phyloP scores from a whole-genome alignment of 2,329 filamentous ascomycete genomes.

The Cyphellophora attinorum region DNA sequence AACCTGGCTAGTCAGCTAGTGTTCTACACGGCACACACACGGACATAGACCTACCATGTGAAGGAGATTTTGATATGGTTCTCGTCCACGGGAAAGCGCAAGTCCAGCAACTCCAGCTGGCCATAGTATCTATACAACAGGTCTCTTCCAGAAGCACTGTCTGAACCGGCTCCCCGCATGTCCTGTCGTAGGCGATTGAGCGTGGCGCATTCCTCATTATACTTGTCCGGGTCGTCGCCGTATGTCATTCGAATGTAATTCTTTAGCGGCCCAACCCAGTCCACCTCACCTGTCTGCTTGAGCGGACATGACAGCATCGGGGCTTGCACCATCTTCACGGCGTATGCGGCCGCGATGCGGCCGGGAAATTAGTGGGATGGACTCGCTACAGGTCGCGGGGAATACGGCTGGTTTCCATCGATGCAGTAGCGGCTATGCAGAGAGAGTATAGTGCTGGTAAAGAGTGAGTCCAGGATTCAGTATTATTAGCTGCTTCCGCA shows the following conservation, averaged over 20 bases:
- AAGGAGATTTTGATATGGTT: conserved; percentile 99
- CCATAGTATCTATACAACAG: conserved; percentile 96
- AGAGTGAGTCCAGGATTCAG: no score
- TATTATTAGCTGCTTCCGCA: no score
- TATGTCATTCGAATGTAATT: conserved; percentile 87
- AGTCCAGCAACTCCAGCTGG: conserved; percentile 85
- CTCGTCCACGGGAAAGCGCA: conserved; percentile 94
- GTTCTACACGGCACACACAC: conserved; percentile 1
- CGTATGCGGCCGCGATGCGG: neutral
- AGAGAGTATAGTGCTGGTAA: neutral
- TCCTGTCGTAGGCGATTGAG: conserved; percentile 94
- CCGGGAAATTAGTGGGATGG: no score
- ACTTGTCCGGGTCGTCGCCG: conserved; percentile 92
- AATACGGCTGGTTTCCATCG: neutral
- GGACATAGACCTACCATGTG: conserved; percentile 60
- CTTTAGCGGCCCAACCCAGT: conserved; percentile 91
- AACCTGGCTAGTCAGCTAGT: conserved; percentile 53
- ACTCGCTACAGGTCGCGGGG: neutral
- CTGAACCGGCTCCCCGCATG: conserved; percentile 93
- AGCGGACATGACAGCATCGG: conserved; percentile 94
- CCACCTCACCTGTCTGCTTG: conserved; percentile 92
- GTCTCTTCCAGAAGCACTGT: conserved; percentile 87
- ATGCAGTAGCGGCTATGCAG: neutral
- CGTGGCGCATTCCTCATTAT: conserved; percentile 88
- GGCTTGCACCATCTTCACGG: conserved; percentile 61